Conservation (phyloP, 495 filamentous ascomycete genomes). For the Letharia columbiana region DNA sequence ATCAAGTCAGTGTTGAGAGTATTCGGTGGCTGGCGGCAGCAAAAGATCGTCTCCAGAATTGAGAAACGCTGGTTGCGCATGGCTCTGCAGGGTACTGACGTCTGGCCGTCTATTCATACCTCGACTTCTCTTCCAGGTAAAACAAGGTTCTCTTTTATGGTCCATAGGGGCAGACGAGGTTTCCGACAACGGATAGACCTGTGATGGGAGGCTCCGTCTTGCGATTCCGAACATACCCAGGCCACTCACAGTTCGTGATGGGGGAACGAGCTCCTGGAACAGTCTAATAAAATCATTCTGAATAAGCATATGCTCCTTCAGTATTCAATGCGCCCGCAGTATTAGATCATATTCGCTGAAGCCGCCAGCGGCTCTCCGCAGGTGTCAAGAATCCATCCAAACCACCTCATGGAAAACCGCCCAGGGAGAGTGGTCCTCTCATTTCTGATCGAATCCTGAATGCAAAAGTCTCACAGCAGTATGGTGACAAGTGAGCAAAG, state of each 20-base stretch:
- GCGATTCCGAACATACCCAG: not conserved
- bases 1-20: not conserved
- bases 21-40: not conserved
- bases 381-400: not conserved
- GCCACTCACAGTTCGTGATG: not conserved
- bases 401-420: not conserved
- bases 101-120: not conserved
- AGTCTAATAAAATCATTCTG: not conserved
- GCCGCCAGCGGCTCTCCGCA: not conserved
- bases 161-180: not conserved
- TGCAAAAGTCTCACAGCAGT: not conserved
- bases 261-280: not conserved
- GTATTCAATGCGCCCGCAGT: not conserved
- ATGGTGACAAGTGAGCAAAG: not conserved
- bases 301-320: not conserved
- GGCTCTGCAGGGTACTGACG: not conserved
- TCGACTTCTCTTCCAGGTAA: not conserved
- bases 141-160: not conserved
- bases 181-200: not conserved
- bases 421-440: not conserved
- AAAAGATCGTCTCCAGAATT: not conserved
- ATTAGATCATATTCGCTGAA: not conserved
- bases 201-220: not conserved
- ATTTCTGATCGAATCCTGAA: not conserved
- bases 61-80: not conserved